Percentiles rank a stretch among this genome's conserved stretches.
phyloP scores from a whole-genome alignment of 1,139 yeast genomes.

The Geotrichum histeridarum region DNA sequence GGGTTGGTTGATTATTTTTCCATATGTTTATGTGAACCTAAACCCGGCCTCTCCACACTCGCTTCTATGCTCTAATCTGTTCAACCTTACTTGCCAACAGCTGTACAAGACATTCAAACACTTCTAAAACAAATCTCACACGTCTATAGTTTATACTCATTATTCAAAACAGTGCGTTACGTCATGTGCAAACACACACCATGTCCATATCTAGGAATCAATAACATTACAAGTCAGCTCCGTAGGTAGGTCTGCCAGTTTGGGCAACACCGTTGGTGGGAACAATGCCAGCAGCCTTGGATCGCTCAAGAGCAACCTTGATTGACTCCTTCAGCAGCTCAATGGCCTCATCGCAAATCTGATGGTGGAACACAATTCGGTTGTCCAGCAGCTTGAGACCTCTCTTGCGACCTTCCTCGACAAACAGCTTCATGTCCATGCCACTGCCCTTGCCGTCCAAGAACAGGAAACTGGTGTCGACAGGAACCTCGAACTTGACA shows the following conservation, averaged over 20 bases:
- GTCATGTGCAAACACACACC: too few relatives aligned
- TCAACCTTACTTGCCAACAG: too few relatives aligned
- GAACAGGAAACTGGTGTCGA: slow-evolving; percentile 82
- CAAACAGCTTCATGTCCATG: slow-evolving; percentile 55
- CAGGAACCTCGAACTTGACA: slow-evolving; percentile 64
- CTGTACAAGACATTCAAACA: too few relatives aligned
- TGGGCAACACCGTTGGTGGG: slow-evolving; percentile 4
- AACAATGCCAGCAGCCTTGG: slow-evolving; percentile 25
- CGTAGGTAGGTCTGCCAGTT: slow-evolving; percentile 8
- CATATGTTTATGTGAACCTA: too few relatives aligned
- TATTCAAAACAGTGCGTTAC: too few relatives aligned
- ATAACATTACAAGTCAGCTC: slow-evolving; percentile 8
- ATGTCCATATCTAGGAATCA: too few relatives aligned
- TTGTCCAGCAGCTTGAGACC: slow-evolving; percentile 64
- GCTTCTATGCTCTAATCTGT: too few relatives aligned
- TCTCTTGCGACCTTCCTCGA: slow-evolving; percentile 53
- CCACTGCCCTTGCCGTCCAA: slow-evolving; percentile 57
- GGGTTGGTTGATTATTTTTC: too few relatives aligned
- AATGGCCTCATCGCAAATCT: slow-evolving; percentile 59
- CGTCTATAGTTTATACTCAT: too few relatives aligned
- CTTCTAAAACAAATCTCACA: too few relatives aligned
- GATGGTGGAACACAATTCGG: slow-evolving; percentile 82
- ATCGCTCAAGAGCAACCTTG: slow-evolving; percentile 51
- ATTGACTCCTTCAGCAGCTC: slow-evolving; percentile 60
- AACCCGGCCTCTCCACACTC: too few relatives aligned